Base-by-base conservation (phyloP, 2,329 filamentous ascomycete species). In the Bipolaris oryzae region DNA sequence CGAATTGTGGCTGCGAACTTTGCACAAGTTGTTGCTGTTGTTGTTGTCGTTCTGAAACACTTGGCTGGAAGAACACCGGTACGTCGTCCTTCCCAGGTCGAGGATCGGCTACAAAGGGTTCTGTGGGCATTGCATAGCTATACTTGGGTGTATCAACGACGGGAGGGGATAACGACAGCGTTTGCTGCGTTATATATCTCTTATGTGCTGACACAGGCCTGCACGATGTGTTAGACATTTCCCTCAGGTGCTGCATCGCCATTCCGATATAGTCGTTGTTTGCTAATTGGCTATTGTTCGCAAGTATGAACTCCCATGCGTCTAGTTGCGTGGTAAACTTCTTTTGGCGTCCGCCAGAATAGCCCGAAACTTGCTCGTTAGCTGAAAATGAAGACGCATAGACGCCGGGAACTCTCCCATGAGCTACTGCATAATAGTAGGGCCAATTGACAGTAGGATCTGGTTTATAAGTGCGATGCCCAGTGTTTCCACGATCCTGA, bases 261-360 rank as follows among this genome's bases (percentile, higher is more conserved):
- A 10, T 31, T 25, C 31, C 25, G 16, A 55, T 18, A 6, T 33
- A 10, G 5, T 74, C 78, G 39, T 53, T 61, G 35, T 64, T 54
- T n/a, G 62, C 58, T 31, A 31, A 3, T 11, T 7, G 2, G 10
- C 3, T 13, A 5, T 31, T 31, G 20, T 64, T 48, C 9, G 28
- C 28, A 11, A 31, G 10, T 31, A 96, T 89, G 72, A 90, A 97
- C n/a, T 85, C 85, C 69, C 93, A 86, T 0, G 94, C 94, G 74
- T 95, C 91, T 50, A 81, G 81, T 21, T 70, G 63, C 7, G 76
- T 81, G 35, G 75, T 67, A 55, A 83, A 83, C 1, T 72, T 74
- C 64, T 77, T 78, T 50, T 80, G 85, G 58, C 10, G 7, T 13
- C 13, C 11, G 4, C 86, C 87, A 65, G 88, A 88, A 72, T 87